A percentile compares a stretch with the other conserved stretches of the same genome.
Conservation (phyloP, 2,329 filamentous ascomycete species). For the Cytospora chrysosperma region DNA sequence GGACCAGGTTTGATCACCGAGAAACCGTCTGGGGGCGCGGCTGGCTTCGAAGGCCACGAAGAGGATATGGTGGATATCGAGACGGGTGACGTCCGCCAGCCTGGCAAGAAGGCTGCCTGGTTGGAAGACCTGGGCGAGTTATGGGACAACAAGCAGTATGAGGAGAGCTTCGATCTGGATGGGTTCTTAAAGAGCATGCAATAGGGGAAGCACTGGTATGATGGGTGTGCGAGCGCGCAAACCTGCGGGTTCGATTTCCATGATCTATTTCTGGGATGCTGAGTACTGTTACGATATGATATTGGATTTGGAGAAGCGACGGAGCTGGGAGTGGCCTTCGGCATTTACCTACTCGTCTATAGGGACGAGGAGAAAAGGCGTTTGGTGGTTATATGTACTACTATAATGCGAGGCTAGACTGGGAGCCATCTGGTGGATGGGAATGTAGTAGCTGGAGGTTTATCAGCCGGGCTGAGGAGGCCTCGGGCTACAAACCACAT, state of each 20-base stretch:
- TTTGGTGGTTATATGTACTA: slow-evolving; percentile 13
- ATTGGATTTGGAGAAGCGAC: slow-evolving; percentile 8
- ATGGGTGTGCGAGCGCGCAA: neutral
- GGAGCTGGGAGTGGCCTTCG: slow-evolving; percentile 17
- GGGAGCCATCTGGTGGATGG: neutral
- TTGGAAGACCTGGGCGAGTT: slow-evolving; percentile 92
- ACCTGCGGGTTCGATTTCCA: slow-evolving; percentile 1
- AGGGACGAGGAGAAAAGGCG: slow-evolving; percentile 9
- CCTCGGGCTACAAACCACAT: neutral
- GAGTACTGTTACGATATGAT: slow-evolving; percentile 5
- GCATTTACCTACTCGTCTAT: slow-evolving; percentile 12
- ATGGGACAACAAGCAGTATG: slow-evolving; percentile 97
- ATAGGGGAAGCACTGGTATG: slow-evolving; percentile 29
- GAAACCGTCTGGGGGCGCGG: slow-evolving; percentile 47
- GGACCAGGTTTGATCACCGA: slow-evolving; percentile 65
- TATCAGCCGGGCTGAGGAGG: neutral
- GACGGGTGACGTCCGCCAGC: slow-evolving; percentile 86
- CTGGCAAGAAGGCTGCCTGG: slow-evolving; percentile 90
- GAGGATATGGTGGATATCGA: slow-evolving; percentile 92
- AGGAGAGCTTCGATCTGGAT: slow-evolving; percentile 95
- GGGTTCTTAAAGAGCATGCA: slow-evolving; percentile 96
- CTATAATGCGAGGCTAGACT: neutral
- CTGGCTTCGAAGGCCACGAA: slow-evolving; percentile 60
- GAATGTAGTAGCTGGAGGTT: neutral
- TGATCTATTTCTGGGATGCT: neutral